Base-by-base conservation (phyloP, 1,284 basidiomycete species). In the Sparassis latifolia region DNA sequence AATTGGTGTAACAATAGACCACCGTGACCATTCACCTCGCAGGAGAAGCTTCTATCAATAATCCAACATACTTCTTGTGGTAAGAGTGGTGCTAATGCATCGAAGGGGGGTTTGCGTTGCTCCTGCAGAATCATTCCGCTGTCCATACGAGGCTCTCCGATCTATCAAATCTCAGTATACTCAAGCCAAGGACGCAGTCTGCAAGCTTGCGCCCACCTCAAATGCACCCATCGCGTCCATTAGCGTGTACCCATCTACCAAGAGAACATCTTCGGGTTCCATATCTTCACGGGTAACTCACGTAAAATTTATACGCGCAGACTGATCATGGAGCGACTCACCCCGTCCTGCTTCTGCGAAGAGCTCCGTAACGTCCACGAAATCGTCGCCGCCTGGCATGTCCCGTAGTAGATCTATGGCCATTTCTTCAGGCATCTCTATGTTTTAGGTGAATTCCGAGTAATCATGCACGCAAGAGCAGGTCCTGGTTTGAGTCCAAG, bases 221-320 rank as follows among this genome's bases (percentile, higher is more conserved):
- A 95, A 82, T 12, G 90, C 89, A 55, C 88, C 89, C 92, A 96
- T 95, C 10, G 90, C 84, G 54, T 96, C 92, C 55, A 86, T 75
- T 45, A 94, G 71, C 10, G 80, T 79, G 57, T 92, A 86, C 33
- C 79, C 79, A 1, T 82, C 76, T 53, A 82, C 80, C 42, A 90
- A 76, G n/a, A 92, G 56, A 54, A 92, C 72, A 46, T 76, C 74
- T 9, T 82, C 83, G 1, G 76, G 69, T 35, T 75, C 72, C 76
- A 93, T 80, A 44, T 80, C 90, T 92, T 54, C 46, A 46, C 28
- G 46, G 37, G 29, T 30, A 5, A 4, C 33, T 27, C 10, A 7
- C 10, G 4, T n/a, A 40, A 27, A 2, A 42, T n/a, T 32, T 10
- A 5, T 20, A 39, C 27, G 44, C 4, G n/a, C 44, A 10, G 29